These are phyloP conservation scores for Leccinum holopus DNA, from an alignment of 1,284 basidiomycete species.

Conservation along the genomic window DNA sequence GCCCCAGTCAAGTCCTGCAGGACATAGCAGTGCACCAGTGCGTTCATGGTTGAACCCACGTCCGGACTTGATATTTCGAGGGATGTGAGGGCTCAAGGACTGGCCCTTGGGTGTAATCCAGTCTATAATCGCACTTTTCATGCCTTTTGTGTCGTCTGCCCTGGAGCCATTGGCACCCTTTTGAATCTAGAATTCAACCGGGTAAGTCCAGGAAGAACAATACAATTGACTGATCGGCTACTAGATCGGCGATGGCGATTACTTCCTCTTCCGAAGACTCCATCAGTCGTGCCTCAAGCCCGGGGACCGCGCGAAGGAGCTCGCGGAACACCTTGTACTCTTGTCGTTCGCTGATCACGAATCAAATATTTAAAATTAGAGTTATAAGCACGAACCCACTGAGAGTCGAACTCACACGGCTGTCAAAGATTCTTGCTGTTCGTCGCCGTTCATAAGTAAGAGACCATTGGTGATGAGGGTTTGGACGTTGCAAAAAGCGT, in stretches of 20 bases:
- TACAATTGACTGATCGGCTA: not conserved
- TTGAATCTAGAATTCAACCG: not conserved
- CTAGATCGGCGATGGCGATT: not conserved
- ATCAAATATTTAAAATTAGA: not conserved
- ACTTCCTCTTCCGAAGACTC: not conserved
- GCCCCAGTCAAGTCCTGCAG: not conserved
- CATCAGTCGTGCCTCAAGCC: not conserved
- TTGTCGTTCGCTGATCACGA: not conserved
- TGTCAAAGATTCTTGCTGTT: not conserved
- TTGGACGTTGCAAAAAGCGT: not conserved
- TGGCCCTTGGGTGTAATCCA: not conserved
- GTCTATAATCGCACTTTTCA: not conserved
- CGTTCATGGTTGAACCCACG: not conserved
- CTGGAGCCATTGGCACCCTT: not conserved
- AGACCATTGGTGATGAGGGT: not conserved
- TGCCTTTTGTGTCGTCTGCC: not conserved
- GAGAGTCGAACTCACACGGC: not conserved
- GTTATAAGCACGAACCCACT: not conserved
- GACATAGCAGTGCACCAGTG: not conserved
- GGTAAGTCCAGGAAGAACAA: not conserved
- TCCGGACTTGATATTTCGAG: not conserved
- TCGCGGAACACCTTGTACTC: not conserved
- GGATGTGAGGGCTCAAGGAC: not conserved
- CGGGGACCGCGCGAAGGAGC: not conserved
- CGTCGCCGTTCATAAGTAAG: not conserved